A percentile compares a stretch with the other conserved stretches of the same genome.
Evolutionary conservation across 176 grass and related monocot genomes (phyloP).

Genomic region (Carex littledalei): DNA sequence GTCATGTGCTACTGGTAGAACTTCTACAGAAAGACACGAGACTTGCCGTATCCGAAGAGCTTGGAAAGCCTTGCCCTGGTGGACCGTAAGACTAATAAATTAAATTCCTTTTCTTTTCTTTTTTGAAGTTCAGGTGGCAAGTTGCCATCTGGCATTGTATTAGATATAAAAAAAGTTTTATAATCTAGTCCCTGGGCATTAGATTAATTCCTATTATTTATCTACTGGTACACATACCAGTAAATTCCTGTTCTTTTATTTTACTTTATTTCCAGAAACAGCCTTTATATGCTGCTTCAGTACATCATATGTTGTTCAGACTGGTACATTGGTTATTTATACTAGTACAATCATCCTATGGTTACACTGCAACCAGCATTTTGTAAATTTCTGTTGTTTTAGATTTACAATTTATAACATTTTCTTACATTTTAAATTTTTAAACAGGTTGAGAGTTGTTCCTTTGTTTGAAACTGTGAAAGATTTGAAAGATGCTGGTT

Average conservation of each 20-base stretch:
- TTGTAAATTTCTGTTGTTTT: not conserved
- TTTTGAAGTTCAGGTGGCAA: no score
- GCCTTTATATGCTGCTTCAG: not conserved
- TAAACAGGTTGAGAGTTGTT: conserved; percentile 81
- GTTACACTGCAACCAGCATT: not conserved
- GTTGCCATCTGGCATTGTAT: no score
- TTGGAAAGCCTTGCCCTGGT: conserved; percentile 78
- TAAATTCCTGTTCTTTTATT: not conserved
- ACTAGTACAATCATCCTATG: not conserved
- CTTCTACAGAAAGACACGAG: conserved; percentile 90
- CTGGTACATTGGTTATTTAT: not conserved
- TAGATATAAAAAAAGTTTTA: no score
- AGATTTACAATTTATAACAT: not conserved
- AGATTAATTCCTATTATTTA: no score
- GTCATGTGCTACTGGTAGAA: conserved; percentile 87
- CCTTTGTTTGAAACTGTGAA: conserved; percentile 96
- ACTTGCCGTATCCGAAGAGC: conserved; percentile 67
- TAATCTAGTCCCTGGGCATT: no score
- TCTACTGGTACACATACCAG: no score
- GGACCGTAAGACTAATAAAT: conserved; percentile 70
- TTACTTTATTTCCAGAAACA: not conserved
- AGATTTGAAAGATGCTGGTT: conserved; percentile 77
- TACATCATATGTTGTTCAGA: not conserved
- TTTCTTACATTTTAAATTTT: conserved; percentile 6
- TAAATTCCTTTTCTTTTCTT: not conserved